A percentile compares a stretch with the other conserved stretches of the same genome.
These are phyloP conservation scores for Penicillium atrosanguineum DNA, from an alignment of 495 filamentous ascomycete species.

Conservation along the genomic window DNA sequence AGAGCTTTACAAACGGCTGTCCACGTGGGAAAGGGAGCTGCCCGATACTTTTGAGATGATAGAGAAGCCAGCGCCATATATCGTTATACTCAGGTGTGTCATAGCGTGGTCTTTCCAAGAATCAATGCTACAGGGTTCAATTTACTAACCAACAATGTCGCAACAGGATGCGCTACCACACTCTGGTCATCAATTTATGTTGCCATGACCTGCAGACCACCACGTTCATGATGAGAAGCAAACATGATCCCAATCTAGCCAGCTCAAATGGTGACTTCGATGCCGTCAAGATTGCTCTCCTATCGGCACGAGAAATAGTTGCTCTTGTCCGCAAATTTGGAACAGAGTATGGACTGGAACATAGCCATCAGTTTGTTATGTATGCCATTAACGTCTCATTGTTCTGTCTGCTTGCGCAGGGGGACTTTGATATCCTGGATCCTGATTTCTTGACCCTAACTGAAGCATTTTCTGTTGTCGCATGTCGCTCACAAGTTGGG, in stretches of 20 bases:
- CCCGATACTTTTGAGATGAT: conserved; percentile 13
- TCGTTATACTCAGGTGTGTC: conserved; percentile 29
- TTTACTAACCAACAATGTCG: not conserved
- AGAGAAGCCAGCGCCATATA: conserved; percentile 24
- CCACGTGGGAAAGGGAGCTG: conserved; percentile 20
- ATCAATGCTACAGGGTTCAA: not conserved
- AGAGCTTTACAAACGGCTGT: conserved; percentile 21
- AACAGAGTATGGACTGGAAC: conserved; percentile 25
- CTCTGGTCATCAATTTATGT: conserved; percentile 28
- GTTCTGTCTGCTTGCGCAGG: conserved; percentile 27
- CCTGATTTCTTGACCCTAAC: conserved; percentile 28
- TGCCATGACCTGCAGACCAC: conserved; percentile 16
- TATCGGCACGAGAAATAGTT: conserved; percentile 26
- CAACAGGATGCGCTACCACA: conserved; percentile 32
- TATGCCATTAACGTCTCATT: conserved; percentile 33
- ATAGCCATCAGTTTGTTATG: conserved; percentile 32
- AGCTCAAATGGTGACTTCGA: not conserved
- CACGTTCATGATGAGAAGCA: not conserved
- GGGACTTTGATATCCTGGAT: conserved; percentile 25
- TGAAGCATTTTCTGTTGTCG: conserved; percentile 23
- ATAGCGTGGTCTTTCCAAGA: not conserved
- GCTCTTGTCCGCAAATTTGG: conserved; percentile 15
- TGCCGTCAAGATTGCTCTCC: conserved; percentile 11
- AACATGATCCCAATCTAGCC: conserved; percentile 1
- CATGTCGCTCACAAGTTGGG: conserved; percentile 26